Conservation (phyloP, 192 early-diverging fungal genomes). For the Rhizophagus clarus region DNA sequence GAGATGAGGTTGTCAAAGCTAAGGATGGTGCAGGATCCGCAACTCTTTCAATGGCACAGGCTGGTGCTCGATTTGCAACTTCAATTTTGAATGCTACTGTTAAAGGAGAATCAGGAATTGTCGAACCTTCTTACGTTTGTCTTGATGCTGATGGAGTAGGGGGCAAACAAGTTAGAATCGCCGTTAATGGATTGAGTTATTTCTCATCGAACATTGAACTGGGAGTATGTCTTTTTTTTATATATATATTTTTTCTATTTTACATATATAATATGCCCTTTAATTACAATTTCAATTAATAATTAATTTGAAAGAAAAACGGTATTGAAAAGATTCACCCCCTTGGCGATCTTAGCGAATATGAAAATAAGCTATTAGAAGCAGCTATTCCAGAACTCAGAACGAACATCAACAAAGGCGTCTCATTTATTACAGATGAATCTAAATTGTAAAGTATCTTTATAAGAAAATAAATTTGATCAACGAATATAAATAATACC, state of each 20-base stretch:
- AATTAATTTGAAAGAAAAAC: conserved; percentile 43
- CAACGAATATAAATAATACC: not conserved
- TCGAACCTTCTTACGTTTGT: conserved; percentile 90
- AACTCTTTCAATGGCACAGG: conserved; percentile 88
- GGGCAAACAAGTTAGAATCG: conserved; percentile 19
- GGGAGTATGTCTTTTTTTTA: conserved; percentile 44
- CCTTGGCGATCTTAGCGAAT: conserved; percentile 74
- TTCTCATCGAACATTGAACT: conserved; percentile 82
- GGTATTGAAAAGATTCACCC: conserved; percentile 89
- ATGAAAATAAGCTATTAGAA: conserved; percentile 84
- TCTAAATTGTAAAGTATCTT: conserved; percentile 29
- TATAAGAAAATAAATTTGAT: not conserved
- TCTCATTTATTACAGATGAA: conserved; percentile 30
- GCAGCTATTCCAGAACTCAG: conserved; percentile 88
- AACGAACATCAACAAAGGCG: conserved; percentile 91
- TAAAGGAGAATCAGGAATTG: conserved; percentile 76
- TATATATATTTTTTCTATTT: conserved; percentile 7
- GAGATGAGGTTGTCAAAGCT: conserved; percentile 99
- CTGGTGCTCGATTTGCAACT: conserved; percentile 90
- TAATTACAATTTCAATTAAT: not conserved
- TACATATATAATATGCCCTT: not conserved
- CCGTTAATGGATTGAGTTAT: conserved; percentile 59
- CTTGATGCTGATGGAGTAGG: conserved; percentile 56
- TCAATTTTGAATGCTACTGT: conserved; percentile 81
- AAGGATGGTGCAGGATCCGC: conserved; percentile 94